Evolutionary conservation across 169 alveolate species (phyloP).

Genomic region (Babesia caballi): DNA sequence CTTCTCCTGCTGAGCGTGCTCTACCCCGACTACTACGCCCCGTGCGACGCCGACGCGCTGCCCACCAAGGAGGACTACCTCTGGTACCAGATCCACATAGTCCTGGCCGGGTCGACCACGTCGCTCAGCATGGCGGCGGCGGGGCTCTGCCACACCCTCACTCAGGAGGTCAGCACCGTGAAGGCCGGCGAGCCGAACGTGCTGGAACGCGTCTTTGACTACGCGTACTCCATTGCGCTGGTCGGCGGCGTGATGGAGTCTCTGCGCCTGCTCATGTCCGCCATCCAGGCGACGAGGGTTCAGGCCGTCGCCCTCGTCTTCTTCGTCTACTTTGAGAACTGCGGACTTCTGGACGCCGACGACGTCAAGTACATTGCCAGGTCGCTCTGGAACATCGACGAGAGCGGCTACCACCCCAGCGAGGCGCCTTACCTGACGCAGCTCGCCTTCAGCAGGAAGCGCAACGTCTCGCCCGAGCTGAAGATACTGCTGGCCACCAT

Average conservation of each 20-base stretch:
- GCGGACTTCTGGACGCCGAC: constrained; percentile 40
- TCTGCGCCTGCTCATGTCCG: constrained; percentile 55
- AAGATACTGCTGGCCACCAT: constrained; percentile 56
- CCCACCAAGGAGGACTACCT: constrained; percentile 58
- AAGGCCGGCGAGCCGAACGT: constrained; percentile 28
- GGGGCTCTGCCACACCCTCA: constrained; percentile 31
- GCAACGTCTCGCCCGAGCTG: constrained; percentile 57
- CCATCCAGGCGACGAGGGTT: constrained; percentile 24
- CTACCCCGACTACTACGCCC: constrained; percentile 55
- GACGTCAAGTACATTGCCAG: constrained; percentile 45
- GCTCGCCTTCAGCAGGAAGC: constrained; percentile 49
- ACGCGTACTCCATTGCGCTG: constrained; percentile 62
- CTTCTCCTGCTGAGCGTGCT: constrained; percentile 35
- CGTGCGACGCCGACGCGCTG: constrained; percentile 37
- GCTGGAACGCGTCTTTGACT: constrained; percentile 33
- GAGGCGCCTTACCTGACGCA: constrained; percentile 41
- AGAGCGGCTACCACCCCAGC: neutral
- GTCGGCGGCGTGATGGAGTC: constrained; percentile 66
- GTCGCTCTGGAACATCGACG: constrained; percentile 52
- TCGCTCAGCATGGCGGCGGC: constrained; percentile 29
- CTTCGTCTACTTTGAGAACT: constrained; percentile 39
- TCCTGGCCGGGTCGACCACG: constrained; percentile 35
- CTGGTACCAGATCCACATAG: constrained; percentile 53
- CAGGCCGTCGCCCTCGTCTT: constrained; percentile 54
- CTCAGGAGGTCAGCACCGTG: constrained; percentile 46